Evolutionary conservation across 345 rosid species (phyloP), one percentile per base, ranked within the genome.

Genomic region (Populus deltoides): DNA sequence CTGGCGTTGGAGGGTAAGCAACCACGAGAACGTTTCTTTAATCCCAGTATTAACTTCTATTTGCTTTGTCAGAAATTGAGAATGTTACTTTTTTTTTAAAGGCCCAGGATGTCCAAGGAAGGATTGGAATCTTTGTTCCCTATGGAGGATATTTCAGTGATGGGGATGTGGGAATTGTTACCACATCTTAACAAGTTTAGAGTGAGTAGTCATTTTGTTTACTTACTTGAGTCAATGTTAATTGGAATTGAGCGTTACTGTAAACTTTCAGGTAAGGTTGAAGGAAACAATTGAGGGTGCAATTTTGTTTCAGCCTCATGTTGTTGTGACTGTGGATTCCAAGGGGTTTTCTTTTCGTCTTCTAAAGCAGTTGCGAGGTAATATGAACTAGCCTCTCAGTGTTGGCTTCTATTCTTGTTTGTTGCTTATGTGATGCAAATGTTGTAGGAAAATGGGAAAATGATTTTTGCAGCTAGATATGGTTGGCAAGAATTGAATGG

Each of bases 1-100:
- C 94, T 41, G 98, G 99, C 72, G 90, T 93, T 71, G 99, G 99
- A 84, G 98, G 99, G 99, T 95, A 89, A 83, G 79, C 76, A 67
- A 61, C 17, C 15, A 15, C 45, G 70, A 13, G 3, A 47, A 47
- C 51, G 43, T 47, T 49, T 66, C 51, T 13, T 47, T 4, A 47
- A 13, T 47, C 18, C 18, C 17, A 47, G 18, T 15, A 4, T 47
- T 3, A 47, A 15, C 51, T 63, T 63, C 18, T 67, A 15, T 15
- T 67, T 12, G 15, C 27, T 6, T 33, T 22, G 43, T 20, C 33
- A 25, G 67, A 27, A n/a, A 24, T 63, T 25, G 29, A 43, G 6
- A 45, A 15, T 53, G 53, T 38, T 67, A 45, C 72, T 69, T 47
- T 63, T 9, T 66, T 1, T 79, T 68, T 74, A 2, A 8, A 92